Conservation (phyloP, 495 filamentous ascomycete genomes). For the Podospora pseudopauciseta region DNA sequence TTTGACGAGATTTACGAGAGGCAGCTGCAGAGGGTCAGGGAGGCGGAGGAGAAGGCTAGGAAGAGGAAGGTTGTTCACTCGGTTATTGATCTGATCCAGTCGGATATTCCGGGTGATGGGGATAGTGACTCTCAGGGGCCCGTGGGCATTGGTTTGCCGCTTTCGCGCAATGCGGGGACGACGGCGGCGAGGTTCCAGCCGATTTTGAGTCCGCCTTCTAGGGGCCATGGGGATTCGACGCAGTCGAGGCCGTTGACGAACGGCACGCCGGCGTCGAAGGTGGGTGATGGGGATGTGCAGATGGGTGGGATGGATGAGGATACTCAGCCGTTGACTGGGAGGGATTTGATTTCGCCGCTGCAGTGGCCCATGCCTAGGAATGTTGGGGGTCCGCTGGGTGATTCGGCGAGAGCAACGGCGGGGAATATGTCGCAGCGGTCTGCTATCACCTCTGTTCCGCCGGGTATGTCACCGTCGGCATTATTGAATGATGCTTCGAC, state of each 20-base stretch:
- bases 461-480: constrained; percentile 69
- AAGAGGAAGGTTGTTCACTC: constrained; percentile 50
- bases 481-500: constrained; percentile 84
- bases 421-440: constrained; percentile 63
- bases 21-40: constrained; percentile 65
- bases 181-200: constrained; percentile 47
- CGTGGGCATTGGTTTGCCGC: constrained; percentile 56
- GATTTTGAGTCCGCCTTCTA: constrained; percentile 45
- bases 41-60: constrained; percentile 57
- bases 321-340: constrained; percentile 35
- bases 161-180: constrained; percentile 45
- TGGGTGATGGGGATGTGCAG: constrained; percentile 50
- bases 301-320: constrained; percentile 60
- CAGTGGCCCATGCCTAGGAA: constrained; percentile 18
- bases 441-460: constrained; percentile 68
- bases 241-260: constrained; percentile 56
- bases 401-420: constrained; percentile 34
- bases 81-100: constrained; percentile 36
- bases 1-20: constrained; percentile 62
- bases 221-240: constrained; percentile 49
- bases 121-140: constrained; percentile 50
- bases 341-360: constrained; percentile 37
- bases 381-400: constrained; percentile 17
- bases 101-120: constrained; percentile 32
- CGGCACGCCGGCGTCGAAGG: constrained; percentile 59